Evolutionary conservation across 2,329 filamentous ascomycete species (phyloP).

Genomic region (Trichoderma sp.): DNA sequence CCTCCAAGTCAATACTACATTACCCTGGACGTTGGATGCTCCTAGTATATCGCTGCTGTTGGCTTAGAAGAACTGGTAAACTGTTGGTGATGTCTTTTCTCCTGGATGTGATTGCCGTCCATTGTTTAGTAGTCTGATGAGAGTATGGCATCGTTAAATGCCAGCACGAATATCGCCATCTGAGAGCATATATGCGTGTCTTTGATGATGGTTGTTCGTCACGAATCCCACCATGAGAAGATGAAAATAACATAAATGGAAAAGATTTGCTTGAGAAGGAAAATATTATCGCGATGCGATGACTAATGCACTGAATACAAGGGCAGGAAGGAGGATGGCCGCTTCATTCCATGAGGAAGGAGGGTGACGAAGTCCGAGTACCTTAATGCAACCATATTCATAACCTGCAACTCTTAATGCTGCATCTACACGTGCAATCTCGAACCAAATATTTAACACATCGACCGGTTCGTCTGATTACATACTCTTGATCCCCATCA

Average conservation of each 20-base stretch:
- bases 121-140: not conserved
- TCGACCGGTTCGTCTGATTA: not conserved
- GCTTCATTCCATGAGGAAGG: not conserved
- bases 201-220: not conserved
- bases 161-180: not conserved
- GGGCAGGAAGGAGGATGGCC: not conserved
- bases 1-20: not conserved
- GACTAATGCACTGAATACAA: not conserved
- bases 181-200: not conserved
- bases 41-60: not conserved
- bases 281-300: not conserved
- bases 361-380: not conserved
- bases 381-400: too few species aligned
- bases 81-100: not conserved
- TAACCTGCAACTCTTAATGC: not conserved
- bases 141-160: not conserved
- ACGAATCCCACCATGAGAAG: not conserved
- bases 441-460: too few species aligned
- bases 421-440: not conserved
- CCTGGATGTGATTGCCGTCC: not conserved
- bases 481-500: not conserved
- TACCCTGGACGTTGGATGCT: not conserved
- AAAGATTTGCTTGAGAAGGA: not conserved
- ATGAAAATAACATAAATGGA: not conserved
- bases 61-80: not conserved